Evolutionary conservation across 345 rosid species (phyloP), one percentile per base, ranked within the genome.

Genomic region (Populus tremula): DNA sequence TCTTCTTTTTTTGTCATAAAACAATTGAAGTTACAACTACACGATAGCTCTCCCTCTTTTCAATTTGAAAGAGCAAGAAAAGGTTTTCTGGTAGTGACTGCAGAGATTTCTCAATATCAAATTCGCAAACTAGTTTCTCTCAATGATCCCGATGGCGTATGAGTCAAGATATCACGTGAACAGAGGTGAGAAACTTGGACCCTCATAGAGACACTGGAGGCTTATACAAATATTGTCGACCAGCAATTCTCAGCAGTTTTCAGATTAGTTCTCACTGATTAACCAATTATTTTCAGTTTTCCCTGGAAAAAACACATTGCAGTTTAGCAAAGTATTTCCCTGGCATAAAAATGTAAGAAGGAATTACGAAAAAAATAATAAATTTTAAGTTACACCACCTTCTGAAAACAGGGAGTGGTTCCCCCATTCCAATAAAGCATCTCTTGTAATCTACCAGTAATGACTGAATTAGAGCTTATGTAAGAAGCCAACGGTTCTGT

Each of bases 401-500:
- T 29, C 20, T 27, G 23, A 53, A 53, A 27, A 74, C 25, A 65
- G 36, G 18, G n/a, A 21, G 50, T 12, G 23, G 63, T 36, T 43
- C 33, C 29, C 47, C 41, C 65, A 36, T 35, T 56, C 61, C 76
- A 20, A 35, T 67, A 65, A 74, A 62, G 47, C 69, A 59, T 49
- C 67, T 23, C 67, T 38, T 56, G 70, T 56, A 54, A 6, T 54
- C 75, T 71, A 74, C 73, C 29, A 66, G 31, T 14, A 33, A 73
- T 62, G 61, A 77, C 53, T 31, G 72, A 72, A 38, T 21, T 56
- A 67, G 67, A 64, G 80, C 71, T 72, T 69, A 56, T 61, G 63
- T 33, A 75, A 66, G 36, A 31, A 49, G 64, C 77, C 56, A 67
- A 47, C 20, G 25, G 35, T 64, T 4, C 50, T n/a, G 27, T 61